Conservation (phyloP, 2,329 filamentous ascomycete genomes). For the Bimuria novae-zelandiae region DNA sequence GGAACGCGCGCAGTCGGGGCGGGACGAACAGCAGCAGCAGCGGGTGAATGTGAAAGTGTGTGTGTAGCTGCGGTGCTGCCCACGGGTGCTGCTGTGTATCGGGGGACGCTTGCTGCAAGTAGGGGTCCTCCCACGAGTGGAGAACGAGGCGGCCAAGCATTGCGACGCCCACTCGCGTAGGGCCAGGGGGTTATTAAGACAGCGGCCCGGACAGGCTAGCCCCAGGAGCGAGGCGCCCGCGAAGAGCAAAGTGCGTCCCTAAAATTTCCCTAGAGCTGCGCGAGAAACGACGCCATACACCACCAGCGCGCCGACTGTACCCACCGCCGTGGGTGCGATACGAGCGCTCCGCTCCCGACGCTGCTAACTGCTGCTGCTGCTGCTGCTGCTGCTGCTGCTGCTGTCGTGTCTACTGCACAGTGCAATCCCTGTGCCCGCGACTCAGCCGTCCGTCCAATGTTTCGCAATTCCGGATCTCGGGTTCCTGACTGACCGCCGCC, state of each 20-base stretch:
- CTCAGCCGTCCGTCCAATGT: too few species aligned
- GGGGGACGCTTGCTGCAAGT: constrained; percentile 2
- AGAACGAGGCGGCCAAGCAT: too few species aligned
- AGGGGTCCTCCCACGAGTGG: constrained; percentile 2
- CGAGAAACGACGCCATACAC: background rate
- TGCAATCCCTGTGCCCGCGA: too few species aligned
- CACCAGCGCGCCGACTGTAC: too few species aligned
- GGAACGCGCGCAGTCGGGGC: constrained; percentile 23
- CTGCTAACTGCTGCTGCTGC: too few species aligned
- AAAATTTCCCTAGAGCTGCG: background rate
- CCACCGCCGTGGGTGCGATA: too few species aligned
- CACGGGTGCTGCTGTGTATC: constrained; percentile 10
- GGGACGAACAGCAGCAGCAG: background rate
- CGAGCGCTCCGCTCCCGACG: too few species aligned
- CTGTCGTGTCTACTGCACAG: too few species aligned
- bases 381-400: too few species aligned
- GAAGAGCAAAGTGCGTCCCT: background rate
- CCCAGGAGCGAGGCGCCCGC: background rate
- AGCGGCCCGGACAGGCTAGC: background rate
- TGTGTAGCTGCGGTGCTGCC: constrained; percentile 11
- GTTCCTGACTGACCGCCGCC: too few species aligned
- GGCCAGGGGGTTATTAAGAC: constrained; percentile 2
- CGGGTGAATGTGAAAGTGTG: background rate
- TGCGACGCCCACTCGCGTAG: background rate
- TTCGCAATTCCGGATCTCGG: too few species aligned